A percentile compares a stretch with the other conserved stretches of the same genome.
Conservation (phyloP, 2,329 filamentous ascomycete genomes). For the Pleurostoma richardsiae region DNA sequence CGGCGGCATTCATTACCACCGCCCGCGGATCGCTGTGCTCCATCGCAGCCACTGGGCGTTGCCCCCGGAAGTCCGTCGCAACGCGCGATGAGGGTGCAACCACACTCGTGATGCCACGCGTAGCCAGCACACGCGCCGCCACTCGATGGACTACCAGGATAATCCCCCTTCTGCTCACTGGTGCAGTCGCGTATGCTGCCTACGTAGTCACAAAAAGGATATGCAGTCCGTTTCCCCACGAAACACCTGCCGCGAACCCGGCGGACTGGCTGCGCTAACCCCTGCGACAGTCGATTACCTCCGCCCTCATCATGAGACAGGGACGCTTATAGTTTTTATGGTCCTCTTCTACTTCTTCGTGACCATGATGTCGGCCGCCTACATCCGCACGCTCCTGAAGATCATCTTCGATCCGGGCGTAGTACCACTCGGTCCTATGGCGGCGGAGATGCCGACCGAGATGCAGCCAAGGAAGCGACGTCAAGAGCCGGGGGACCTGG, state of each 20-base stretch:
- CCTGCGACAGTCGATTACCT: slow-evolving; percentile 64
- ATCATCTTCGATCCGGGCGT: slow-evolving; percentile 70
- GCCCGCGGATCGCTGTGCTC: too few relatives aligned
- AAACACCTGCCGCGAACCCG: background rate
- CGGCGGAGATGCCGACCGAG: slow-evolving; percentile 12
- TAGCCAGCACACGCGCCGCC: slow-evolving; percentile 25
- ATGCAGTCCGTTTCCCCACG: slow-evolving; percentile 50
- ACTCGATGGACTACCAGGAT: slow-evolving; percentile 58
- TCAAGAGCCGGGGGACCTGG: slow-evolving; percentile 14
- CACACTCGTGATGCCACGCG: slow-evolving; percentile 4
- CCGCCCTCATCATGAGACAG: slow-evolving; percentile 42
- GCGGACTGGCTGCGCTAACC: background rate
- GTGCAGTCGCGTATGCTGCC: slow-evolving; percentile 61
- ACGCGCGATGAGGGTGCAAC: background rate
- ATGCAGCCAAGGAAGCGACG: slow-evolving; percentile 7
- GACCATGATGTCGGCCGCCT: slow-evolving; percentile 59
- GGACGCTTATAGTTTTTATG: slow-evolving; percentile 64
- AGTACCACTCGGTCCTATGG: slow-evolving; percentile 55
- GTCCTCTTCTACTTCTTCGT: slow-evolving; percentile 70
- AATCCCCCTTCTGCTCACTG: slow-evolving; percentile 66
- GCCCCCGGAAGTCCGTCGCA: too few relatives aligned
- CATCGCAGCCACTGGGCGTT: too few relatives aligned
- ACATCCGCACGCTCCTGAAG: slow-evolving; percentile 64
- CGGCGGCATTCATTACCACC: too few relatives aligned
- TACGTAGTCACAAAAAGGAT: slow-evolving; percentile 66